Base-by-base conservation (phyloP, 768 basidiomycete species). In the Kwoniella sp. region DNA sequence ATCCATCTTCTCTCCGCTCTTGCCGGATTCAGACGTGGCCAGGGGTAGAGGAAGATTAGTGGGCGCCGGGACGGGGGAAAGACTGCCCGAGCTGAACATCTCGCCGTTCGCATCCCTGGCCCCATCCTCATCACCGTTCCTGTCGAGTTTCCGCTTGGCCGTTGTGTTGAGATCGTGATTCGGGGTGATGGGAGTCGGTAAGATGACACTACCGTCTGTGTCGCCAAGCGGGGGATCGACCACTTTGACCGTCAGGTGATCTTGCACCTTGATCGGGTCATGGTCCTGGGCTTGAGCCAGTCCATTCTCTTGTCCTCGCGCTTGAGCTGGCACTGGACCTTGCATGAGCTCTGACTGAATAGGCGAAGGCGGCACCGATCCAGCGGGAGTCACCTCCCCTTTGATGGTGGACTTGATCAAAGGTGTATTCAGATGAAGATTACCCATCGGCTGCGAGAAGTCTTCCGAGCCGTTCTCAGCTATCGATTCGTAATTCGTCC, bases 381-480 rank as follows among this genome's bases (percentile, higher is more conserved):
- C 45, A 17, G 55, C 41, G 12, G 62, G 31, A 2, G 48, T 30
- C 25, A 28, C 15, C 26, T 64, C 55, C 48, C 50, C 53, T n/a
- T 34, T 17, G 25, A 28, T n/a, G 29, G n/a, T 34, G 12, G 9
- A 20, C 26, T 37, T 56, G 50, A 37, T 51, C 8, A 38, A 61
- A 12, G 75, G 75, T 4, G 79, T 76, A 34, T 70, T 54, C 17
- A 81, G 54, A 34, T 70, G 70, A 12, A 81, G 64, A 52, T 77
- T 71, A 0, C 63, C 58, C 73, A 81, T 71, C 1, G 78, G 78
- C 38, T 77, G 76, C 12, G 72, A 75, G 55, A 73, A 80, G 23
- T 76, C 77, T 22, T 71, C 68, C 2, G 74, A 72, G 7, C 61
- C 56, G 28, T 48, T 55, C 28, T 62, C 66, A 15, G 51, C 31